These are phyloP conservation scores for Cytospora paraplurivora DNA, from an alignment of 2,329 filamentous ascomycete genomes.

Conservation along the genomic window DNA sequence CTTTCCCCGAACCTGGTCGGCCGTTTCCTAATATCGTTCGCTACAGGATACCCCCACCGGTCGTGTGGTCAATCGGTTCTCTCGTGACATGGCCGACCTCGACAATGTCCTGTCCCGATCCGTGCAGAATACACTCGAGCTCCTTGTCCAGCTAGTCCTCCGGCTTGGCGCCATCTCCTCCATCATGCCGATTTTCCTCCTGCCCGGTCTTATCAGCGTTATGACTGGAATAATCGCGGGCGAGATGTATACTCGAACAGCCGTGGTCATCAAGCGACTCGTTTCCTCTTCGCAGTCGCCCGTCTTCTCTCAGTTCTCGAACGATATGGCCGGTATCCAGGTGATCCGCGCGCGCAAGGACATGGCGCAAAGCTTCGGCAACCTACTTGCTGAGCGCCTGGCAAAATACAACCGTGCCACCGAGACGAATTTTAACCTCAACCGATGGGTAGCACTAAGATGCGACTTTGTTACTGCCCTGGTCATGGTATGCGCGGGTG, in stretches of 20 bases:
- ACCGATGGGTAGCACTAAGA: conserved; percentile 59
- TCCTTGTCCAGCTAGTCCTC: conserved; percentile 39
- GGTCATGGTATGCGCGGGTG: conserved; percentile 53
- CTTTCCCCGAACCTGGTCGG: neutral
- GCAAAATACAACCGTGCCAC: conserved; percentile 49
- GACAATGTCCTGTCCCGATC: conserved; percentile 51
- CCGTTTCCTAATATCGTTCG: neutral
- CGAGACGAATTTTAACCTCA: conserved; percentile 57
- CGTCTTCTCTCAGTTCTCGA: conserved; percentile 57
- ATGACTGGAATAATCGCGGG: conserved; percentile 43
- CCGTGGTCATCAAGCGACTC: conserved; percentile 46
- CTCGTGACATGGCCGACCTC: conserved; percentile 53
- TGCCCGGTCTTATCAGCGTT: conserved; percentile 45
- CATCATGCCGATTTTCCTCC: conserved; percentile 47
- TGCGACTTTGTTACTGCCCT: conserved; percentile 57
- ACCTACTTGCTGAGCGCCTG: conserved; percentile 53
- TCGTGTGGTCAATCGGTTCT: conserved; percentile 39
- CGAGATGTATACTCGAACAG: conserved; percentile 49
- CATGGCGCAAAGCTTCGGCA: conserved; percentile 51
- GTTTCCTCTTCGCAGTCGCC: conserved; percentile 49
- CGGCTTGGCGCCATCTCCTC: conserved; percentile 44
- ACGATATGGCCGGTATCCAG: conserved; percentile 37
- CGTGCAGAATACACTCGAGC: conserved; percentile 48
- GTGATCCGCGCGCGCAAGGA: conserved; percentile 50
- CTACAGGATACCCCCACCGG: conserved; percentile 38